Base-by-base conservation (phyloP, 345 rosid genomes). In the Aethionema arabicum region DNA sequence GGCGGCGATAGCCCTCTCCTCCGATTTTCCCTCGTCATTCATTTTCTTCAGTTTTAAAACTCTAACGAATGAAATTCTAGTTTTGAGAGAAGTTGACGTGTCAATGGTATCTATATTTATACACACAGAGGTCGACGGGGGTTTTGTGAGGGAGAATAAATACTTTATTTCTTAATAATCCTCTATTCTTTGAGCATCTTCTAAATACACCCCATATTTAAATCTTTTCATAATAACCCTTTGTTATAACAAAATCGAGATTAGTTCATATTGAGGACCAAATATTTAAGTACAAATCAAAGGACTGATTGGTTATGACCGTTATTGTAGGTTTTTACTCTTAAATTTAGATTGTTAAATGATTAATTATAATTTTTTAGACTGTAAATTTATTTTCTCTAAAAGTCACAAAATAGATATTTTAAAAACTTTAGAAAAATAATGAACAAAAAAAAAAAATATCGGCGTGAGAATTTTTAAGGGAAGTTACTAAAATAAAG, bases 21-120 rank as follows among this genome's bases (percentile, higher is more conserved):
- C 78, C 48, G 48, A 63, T 52, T 48, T 63, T 79, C 75, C 81
- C 61, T 74, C 83, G 65, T 84, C 82, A 57, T 80, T 80, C 93
- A 85, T 85, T 55, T 71, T 70, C 32, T 71, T 70, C 32, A 37
- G 44, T 40, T 35, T 30, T 2, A 4, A 8, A 61, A 11, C 2
- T 32, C 11, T 46, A 48, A 38, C 8, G 44, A 45, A 54, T 55
- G 54, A 14, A 56, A 40, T 39, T 43, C 12, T 39, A 41, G 64
- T 56, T 48, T 46, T 32, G 13, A 30, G 21, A 43, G 56, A 64
- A 29, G 65, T 71, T 71, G 65, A 64, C 55, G 61, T 63, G 33
- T 61, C 13, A 14, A 16, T 37, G 30, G 44, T 68, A n/a, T 67
- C 61, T 71, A 71, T 69, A 57, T 21, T 21, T 69, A 69, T 64